Conservation (phyloP, 352 stramenopile species). For the Phytophthora quininea region DNA sequence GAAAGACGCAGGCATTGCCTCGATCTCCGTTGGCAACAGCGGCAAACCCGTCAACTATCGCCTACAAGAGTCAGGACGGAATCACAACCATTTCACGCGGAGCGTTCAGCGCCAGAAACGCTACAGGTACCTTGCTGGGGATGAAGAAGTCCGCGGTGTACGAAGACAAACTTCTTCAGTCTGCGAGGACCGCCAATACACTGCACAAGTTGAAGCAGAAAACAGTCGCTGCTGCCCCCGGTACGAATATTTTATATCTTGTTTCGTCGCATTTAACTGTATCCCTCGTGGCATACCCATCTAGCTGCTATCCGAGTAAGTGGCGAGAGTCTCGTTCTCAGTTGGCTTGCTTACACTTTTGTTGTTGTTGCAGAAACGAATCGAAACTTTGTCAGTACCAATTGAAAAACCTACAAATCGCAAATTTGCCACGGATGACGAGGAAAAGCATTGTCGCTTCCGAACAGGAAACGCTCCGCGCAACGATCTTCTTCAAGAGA, state of each 20-base stretch:
- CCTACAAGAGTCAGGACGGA: conserved; percentile 51
- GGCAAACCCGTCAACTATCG: neutral
- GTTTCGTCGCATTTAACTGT: conserved; percentile 1
- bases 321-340: conserved; percentile 5
- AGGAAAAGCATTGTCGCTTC: conserved; percentile 79
- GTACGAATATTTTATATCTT: conserved; percentile 28
- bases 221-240: conserved; percentile 44
- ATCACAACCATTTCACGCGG: conserved; percentile 68
- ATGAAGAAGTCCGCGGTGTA: conserved; percentile 67
- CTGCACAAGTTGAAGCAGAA: conserved; percentile 64
- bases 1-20: conserved; percentile 23
- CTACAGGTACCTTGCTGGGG: conserved; percentile 47
- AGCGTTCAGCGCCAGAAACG: conserved; percentile 18
- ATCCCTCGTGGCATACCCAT: neutral
- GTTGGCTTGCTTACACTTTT: neutral
- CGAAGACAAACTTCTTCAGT: conserved; percentile 60
- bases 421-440: conserved; percentile 75
- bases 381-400: conserved; percentile 62
- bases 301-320: conserved; percentile 37
- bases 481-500: conserved; percentile 16
- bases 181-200: conserved; percentile 41
- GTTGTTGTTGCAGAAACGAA: conserved; percentile 53
- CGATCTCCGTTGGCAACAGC: conserved; percentile 22
- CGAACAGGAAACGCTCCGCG: conserved; percentile 37
- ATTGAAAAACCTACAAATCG: conserved; percentile 42